These are phyloP conservation scores for Pseudogymnoascus sp. DNA, from an alignment of 2,329 filamentous ascomycete species.

Conservation along the genomic window DNA sequence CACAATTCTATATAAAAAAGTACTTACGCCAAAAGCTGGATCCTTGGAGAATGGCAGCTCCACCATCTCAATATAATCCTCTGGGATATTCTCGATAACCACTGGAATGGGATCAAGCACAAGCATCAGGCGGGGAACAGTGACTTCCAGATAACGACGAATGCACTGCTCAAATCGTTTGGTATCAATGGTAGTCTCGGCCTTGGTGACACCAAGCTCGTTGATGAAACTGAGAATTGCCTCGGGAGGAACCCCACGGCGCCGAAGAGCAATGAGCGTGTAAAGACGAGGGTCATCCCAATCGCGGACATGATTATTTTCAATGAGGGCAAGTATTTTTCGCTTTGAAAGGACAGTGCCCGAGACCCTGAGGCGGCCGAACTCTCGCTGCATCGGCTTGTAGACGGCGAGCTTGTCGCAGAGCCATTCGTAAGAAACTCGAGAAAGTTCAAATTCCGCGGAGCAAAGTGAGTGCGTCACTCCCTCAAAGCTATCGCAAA, in stretches of 20 bases:
- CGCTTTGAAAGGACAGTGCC: conserved; percentile 86
- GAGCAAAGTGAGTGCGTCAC: conserved; percentile 92
- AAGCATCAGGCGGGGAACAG: conserved; percentile 82
- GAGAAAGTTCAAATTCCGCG: conserved; percentile 77
- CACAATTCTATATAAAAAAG: no score
- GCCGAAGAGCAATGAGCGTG: conserved; percentile 74
- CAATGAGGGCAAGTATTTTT: conserved; percentile 70
- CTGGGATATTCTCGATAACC: conserved; percentile 41
- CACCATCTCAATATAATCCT: conserved; percentile 59
- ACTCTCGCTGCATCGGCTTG: conserved; percentile 90
- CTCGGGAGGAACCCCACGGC: conserved; percentile 78
- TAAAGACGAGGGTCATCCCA: conserved; percentile 92
- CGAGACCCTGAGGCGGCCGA: conserved; percentile 65
- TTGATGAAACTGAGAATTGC: conserved; percentile 85
- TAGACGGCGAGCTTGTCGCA: conserved; percentile 76
- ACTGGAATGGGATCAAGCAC: conserved; percentile 79
- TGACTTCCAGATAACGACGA: conserved; percentile 76
- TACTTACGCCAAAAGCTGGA: not conserved
- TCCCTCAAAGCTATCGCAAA: conserved; percentile 85
- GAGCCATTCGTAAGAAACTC: conserved; percentile 85
- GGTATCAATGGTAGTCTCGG: conserved; percentile 70
- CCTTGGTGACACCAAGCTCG: conserved; percentile 83
- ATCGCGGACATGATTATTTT: conserved; percentile 64
- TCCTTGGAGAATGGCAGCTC: conserved; percentile 25
- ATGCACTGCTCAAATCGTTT: conserved; percentile 78